phyloP scores from a whole-genome alignment of 2,329 filamentous ascomycete species.

The Colletotrichum cereale region DNA sequence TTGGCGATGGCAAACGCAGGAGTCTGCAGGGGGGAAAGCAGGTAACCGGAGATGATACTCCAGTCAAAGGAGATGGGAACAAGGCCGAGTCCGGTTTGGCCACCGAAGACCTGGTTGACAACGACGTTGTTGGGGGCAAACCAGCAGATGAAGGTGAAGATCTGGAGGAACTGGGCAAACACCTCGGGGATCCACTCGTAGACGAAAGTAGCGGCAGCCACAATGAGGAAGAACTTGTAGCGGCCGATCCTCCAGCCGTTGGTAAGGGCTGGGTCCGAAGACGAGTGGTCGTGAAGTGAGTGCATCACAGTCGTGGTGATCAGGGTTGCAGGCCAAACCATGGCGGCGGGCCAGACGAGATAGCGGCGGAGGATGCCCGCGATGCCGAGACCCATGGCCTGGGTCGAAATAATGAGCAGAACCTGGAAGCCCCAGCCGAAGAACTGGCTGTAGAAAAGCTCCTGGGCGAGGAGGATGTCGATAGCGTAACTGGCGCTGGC shows the following conservation, averaged over 20 bases:
- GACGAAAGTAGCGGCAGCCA: conserved; percentile 63
- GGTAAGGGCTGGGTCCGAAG: conserved; percentile 61
- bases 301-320: conserved; percentile 67
- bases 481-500: conserved; percentile 52
- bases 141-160: conserved; percentile 72
- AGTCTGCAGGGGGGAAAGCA: conserved; percentile 62
- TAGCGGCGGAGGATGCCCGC: conserved; percentile 67
- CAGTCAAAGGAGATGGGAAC: conserved; percentile 72
- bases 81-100: conserved; percentile 68
- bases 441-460: conserved; percentile 63
- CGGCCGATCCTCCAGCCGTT: conserved; percentile 74
- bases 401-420: conserved; percentile 66
- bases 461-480: conserved; percentile 57
- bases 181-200: conserved; percentile 49
- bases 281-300: conserved; percentile 60
- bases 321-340: conserved; percentile 69
- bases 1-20: conserved; percentile 70
- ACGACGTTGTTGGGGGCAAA: conserved; percentile 70
- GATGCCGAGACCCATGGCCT: conserved; percentile 69
- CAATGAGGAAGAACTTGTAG: conserved; percentile 72
- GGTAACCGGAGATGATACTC: conserved; percentile 61
- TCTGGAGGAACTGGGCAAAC: conserved; percentile 44
- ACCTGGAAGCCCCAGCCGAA: conserved; percentile 65
- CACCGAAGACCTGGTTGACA: conserved; percentile 74
- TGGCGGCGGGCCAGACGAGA: conserved; percentile 66